Evolutionary conservation across 148 eudicot genomes (phyloP), one percentile per base, ranked within the genome.

Genomic region (Linanthus parryae): DNA sequence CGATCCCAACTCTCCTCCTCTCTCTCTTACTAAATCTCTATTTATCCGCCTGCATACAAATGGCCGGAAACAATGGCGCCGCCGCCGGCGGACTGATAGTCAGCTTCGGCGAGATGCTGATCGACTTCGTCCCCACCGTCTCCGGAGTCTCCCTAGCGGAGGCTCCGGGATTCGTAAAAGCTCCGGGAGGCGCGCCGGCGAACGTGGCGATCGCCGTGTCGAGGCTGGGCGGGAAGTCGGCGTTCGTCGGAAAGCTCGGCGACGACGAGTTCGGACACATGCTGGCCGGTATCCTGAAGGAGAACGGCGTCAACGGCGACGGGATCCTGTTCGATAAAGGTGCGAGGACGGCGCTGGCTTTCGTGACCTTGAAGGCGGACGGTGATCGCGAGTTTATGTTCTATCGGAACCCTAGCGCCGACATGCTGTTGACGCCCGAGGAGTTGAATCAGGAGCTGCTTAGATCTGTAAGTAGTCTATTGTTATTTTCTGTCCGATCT

Each of bases 141-240:
- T 52, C 58, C 19, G 92, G 95, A 31, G 88, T 83, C 59, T 83
- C 95, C 9, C 80, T 86, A 52, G 95, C 95, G 6, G 95, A 83
- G 54, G 95, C 97, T 30, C 97, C 94, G 30, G 76, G 82, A 16
- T 91, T 91, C 39, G 73, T 78, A 42, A 91, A 91, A 63, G 97
- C 92, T 68, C 72, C 97, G 2, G 95, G 97, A 26, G 97, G 97
- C 35, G 97, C 97, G 54, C 97, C 97, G 50, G 97, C 97, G 47
- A 91, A 91, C 69, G 97, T 91, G 50, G 97, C 97, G 63, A 95
- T 86, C 36, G 82, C 92, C 29, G 62, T 91, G 35, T 57, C 97
- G 8, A 81, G 82, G 42, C 51, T 91, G 49, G 97, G 97, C 47
- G 97, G 97, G 44, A 86, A 88, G 25, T 70, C 97, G 0, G 87